Evolutionary conservation across 768 basidiomycete species (phyloP), one percentile per base, ranked within the genome.

Genomic region (Leccinum broughii): DNA sequence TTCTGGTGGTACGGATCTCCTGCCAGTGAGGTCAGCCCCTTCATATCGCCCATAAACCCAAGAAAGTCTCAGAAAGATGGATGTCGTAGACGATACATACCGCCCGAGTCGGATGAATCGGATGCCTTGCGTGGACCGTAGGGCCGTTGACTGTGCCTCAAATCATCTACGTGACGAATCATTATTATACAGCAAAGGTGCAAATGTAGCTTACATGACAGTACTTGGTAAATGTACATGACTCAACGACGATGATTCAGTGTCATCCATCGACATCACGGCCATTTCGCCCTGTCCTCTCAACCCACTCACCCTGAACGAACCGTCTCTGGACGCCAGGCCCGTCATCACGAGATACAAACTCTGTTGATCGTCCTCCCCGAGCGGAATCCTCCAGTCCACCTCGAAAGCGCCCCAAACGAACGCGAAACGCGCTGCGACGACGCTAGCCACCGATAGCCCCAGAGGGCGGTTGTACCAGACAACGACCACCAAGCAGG

Each of bases 281-380:
- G 9, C 2, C 41, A 44, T 1, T 41, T 41, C 26, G 41, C 32
- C n/a, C 56, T 35, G 34, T 41, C 44, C 57, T 24, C 22, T 49
- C 32, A 5, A 13, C 46, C 39, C 24, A n/a, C 54, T 41, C 17
- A 53, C 24, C 4, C 37, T 28, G 51, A 62, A 52, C 30, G 54
- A 58, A 17, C 54, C 49, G 3, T 64, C 55, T 20, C 11, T 35
- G 30, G 55, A 63, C 7, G 51, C 56, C 57, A 63, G 41, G 13
- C 66, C 75, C 60, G 44, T 70, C 26, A 65, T 37, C n/a, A 75
- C 54, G 15, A 76, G 59, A 62, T 71, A 77, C 56, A 76, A 20
- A 59, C 70, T 76, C 62, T 77, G 76, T 55, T 63, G 65, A 34
- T 77, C 75, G 56, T 75, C 66, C 54, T 68, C 65, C 7, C 76